Evolutionary conservation across 2,329 filamentous ascomycete species (phyloP).

Genomic region (Fusarium sp.): DNA sequence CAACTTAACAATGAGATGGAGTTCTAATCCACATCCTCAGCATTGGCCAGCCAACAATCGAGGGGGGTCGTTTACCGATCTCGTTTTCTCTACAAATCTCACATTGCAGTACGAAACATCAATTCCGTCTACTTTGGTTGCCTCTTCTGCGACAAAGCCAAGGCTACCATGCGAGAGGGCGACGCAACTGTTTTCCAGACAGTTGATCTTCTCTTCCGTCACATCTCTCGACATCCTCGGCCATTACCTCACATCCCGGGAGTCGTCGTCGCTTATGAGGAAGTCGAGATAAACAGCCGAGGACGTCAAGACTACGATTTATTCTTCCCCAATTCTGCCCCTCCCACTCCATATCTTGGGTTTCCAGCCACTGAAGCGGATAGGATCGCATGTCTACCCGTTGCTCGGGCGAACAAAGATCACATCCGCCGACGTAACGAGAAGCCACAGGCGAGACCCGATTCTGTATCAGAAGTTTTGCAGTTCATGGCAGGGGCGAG

Average conservation of each 20-base stretch:
- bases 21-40: slow-evolving; percentile 31
- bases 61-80: slow-evolving; percentile 52
- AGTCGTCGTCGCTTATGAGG: slow-evolving; percentile 51
- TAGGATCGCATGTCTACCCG: slow-evolving; percentile 44
- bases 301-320: slow-evolving; percentile 49
- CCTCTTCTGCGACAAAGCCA: slow-evolving; percentile 39
- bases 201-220: slow-evolving; percentile 50
- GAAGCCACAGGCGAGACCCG: slow-evolving; percentile 47
- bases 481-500: slow-evolving; percentile 50
- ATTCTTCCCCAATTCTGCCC: slow-evolving; percentile 47
- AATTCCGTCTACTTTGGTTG: slow-evolving; percentile 52
- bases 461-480: slow-evolving; percentile 49
- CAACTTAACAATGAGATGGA: no score
- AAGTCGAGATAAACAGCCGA: slow-evolving; percentile 4
- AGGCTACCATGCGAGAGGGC: slow-evolving; percentile 50
- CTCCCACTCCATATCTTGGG: slow-evolving; percentile 32
- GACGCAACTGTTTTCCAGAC: slow-evolving; percentile 55
- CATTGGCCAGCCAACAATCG: slow-evolving; percentile 47
- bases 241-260: slow-evolving; percentile 52
- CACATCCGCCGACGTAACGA: slow-evolving; percentile 50
- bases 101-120: slow-evolving; percentile 47
- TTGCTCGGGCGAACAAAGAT: slow-evolving; percentile 48
- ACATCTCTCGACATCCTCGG: slow-evolving; percentile 53
- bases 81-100: slow-evolving; percentile 56
- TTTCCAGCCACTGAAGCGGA: slow-evolving; percentile 13